Evolutionary conservation across 2,329 filamentous ascomycete genomes (phyloP), one percentile per base, ranked within the genome.

Genomic region (Microdochium paspali): DNA sequence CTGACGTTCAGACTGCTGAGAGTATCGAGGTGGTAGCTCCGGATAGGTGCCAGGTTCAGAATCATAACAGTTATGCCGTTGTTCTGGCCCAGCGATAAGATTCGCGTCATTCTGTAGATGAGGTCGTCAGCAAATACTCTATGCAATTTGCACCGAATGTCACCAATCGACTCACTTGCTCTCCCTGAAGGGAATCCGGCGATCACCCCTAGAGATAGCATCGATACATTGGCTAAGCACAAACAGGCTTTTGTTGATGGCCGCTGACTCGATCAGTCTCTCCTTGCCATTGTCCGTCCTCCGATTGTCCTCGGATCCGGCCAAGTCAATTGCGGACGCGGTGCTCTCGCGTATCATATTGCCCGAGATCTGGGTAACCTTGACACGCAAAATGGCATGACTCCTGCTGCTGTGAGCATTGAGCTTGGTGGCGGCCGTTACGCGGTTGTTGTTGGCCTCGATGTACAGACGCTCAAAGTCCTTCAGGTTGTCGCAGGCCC

Each of bases 21-120:
- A 0, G 91, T 96, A 62, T 97, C 91, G 32, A 95, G 76, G 60
- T 97, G 91, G 61, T 95, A 97, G 56, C 87, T 90, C 52, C 87
- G 82, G n/a, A 94, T 76, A 0, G 93, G 90, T 0, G 91, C 88
- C 2, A 97, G 77, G 60, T 97, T 97, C 31, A 97, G 74, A 49
- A 97, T 93, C 93, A 97, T 97, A 60, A 97, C 79, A 0, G 90
- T 96, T 55, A 95, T 81, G 45, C 93, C 91, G 54, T 95, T 89
- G 68, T 97, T 96, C 68, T 96, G 91, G 2, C 91, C 91, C 9
- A 97, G 69, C 0, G 87, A 91, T 24, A 97, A 68, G 47, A 97
- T 96, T 44, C 91, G 80, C 1, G 93, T 97, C 91, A 97, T 96
- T 21, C 35, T 40, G 20, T n/a, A 40, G 10, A 5, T 4, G 9